phyloP scores from a whole-genome alignment of 2,329 filamentous ascomycete genomes.

The Claviceps pusilla region DNA sequence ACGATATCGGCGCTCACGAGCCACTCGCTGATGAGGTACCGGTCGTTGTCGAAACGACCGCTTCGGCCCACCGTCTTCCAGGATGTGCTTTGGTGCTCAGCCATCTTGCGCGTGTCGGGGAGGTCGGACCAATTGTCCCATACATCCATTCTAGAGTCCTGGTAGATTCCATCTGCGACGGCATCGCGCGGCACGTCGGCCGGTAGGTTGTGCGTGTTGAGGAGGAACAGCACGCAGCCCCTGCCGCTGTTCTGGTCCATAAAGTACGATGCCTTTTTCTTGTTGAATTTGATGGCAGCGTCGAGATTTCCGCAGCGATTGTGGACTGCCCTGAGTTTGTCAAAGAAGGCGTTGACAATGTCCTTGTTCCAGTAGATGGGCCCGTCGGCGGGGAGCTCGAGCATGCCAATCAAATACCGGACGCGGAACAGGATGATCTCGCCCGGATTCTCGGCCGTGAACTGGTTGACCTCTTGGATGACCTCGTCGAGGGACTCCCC shows the following conservation, averaged over 20 bases:
- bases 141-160: conserved; percentile 9
- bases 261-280: conserved; percentile 14
- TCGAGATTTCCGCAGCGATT: conserved; percentile 22
- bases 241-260: conserved; percentile 18
- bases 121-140: conserved; percentile 18
- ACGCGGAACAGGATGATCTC: conserved; percentile 32
- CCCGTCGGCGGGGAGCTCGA: conserved; percentile 16
- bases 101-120: conserved; percentile 12
- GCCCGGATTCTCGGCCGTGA: conserved; percentile 25
- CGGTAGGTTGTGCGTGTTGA: conserved; percentile 11
- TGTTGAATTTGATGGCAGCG: conserved; percentile 11
- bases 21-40: conserved; percentile 19
- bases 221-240: conserved; percentile 20
- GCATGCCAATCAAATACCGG: conserved; percentile 25
- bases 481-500: conserved; percentile 28
- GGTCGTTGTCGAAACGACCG: conserved; percentile 9
- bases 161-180: conserved; percentile 17
- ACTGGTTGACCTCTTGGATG: conserved; percentile 28
- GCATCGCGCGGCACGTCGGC: conserved; percentile 11
- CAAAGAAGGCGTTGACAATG: conserved; percentile 28
- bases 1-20: conserved; percentile 15
- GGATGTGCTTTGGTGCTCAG: conserved; percentile 11
- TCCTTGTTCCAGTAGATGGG: conserved; percentile 21
- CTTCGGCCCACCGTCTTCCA: conserved; percentile 10
- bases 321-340: conserved; percentile 24